Conservation (phyloP, 2,329 filamentous ascomycete species). For the Talaromyces marneffei region DNA sequence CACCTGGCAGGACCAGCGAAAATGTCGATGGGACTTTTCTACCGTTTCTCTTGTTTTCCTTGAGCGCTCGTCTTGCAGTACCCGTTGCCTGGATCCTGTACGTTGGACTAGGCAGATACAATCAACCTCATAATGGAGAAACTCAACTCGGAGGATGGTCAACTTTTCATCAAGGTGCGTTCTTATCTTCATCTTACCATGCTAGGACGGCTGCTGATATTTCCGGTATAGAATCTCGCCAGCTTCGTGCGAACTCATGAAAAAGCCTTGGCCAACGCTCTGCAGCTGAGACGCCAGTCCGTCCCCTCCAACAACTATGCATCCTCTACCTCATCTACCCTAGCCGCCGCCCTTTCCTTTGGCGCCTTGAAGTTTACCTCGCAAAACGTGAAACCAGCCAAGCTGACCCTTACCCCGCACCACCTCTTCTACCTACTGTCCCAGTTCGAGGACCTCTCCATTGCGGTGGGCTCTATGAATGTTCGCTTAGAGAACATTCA, state of each 20-base stretch:
- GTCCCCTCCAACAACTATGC: constrained; percentile 56
- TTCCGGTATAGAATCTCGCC: constrained; percentile 70
- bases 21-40: constrained; percentile 28
- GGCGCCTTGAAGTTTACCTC: constrained; percentile 80
- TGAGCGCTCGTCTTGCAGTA: constrained; percentile 33
- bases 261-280: constrained; percentile 90
- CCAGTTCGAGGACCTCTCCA: constrained; percentile 86
- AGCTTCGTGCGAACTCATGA: constrained; percentile 96
- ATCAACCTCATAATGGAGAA: constrained; percentile 40
- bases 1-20: constrained; percentile 20
- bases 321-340: constrained; percentile 63
- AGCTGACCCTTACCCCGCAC: constrained; percentile 87
- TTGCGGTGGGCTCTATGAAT: constrained; percentile 92
- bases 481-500: constrained; percentile 91
- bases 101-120: constrained; percentile 22
- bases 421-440: constrained; percentile 95
- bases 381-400: constrained; percentile 78
- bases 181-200: not conserved
- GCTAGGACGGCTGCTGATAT: constrained; percentile 2
- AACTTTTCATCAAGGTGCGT: constrained; percentile 45
- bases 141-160: constrained; percentile 46
- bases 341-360: constrained; percentile 81
- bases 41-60: constrained; percentile 23
- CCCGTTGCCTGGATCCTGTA: constrained; percentile 27
- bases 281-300: constrained; percentile 72